Percentiles rank a stretch among this genome's conserved stretches.
Evolutionary conservation across 148 eudicot species (phyloP).

Genomic region (Arbutus unedo): DNA sequence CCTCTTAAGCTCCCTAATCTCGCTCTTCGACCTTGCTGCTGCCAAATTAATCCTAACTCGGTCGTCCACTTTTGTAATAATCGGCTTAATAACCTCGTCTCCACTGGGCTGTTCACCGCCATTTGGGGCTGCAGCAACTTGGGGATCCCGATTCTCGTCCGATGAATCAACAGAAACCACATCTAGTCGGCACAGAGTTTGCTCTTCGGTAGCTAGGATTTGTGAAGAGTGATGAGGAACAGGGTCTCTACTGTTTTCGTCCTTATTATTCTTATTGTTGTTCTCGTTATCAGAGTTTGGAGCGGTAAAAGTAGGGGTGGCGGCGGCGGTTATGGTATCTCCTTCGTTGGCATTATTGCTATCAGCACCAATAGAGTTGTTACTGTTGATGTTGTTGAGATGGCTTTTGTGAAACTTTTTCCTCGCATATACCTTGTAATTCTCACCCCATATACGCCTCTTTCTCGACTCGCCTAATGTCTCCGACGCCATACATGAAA

Average conservation of each 20-base stretch:
- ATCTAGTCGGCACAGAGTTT: constrained; percentile 18
- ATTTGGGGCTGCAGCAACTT: constrained; percentile 17
- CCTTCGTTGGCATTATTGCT: not conserved
- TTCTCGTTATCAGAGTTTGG: constrained; percentile 11
- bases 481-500: constrained; percentile 45
- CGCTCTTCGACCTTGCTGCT: constrained; percentile 46
- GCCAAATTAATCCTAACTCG: constrained; percentile 56
- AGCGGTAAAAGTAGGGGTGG: not conserved
- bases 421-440: constrained; percentile 35
- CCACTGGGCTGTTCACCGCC: constrained; percentile 26
- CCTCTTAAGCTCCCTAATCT: constrained; percentile 55
- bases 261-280: not conserved
- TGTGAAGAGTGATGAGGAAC: constrained; percentile 13
- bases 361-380: not conserved
- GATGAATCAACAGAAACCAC: constrained; percentile 28
- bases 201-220: constrained; percentile 20
- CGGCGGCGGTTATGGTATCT: not conserved
- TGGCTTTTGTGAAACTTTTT: constrained; percentile 11
- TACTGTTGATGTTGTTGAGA: constrained; percentile 1
- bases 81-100: constrained; percentile 34
- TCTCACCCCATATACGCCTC: constrained; percentile 29
- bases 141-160: constrained; percentile 19
- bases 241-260: not conserved
- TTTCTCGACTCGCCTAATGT: constrained; percentile 24
- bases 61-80: constrained; percentile 52